These are phyloP conservation scores for Cladosporium velox DNA, from an alignment of 2,329 filamentous ascomycete species.

Conservation along the genomic window DNA sequence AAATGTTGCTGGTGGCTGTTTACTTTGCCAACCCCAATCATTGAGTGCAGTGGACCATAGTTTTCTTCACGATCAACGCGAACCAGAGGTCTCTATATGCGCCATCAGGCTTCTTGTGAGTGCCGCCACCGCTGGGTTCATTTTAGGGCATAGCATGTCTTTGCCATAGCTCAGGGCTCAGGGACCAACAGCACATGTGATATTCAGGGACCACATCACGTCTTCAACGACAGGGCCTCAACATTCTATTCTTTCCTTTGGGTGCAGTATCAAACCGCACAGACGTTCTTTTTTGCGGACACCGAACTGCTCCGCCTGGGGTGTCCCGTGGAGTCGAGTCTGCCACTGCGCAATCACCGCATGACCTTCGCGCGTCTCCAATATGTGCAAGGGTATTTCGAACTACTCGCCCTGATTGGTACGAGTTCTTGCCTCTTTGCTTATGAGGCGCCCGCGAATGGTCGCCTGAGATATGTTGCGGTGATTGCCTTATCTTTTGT, in stretches of 20 bases:
- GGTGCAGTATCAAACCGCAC: not conserved
- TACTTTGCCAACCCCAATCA: not conserved
- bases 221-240: not conserved
- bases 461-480: not conserved
- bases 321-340: not conserved
- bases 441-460: not conserved
- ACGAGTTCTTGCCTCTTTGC: not conserved
- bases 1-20: not conserved
- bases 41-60: not conserved
- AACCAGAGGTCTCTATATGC: not conserved
- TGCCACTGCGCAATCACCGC: not conserved
- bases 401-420: not conserved
- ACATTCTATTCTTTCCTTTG: not conserved
- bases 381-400: not conserved
- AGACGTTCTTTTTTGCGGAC: not conserved
- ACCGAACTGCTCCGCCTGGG: not conserved
- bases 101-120: not conserved
- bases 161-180: not conserved
- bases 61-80: too few relatives aligned
- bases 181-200: not conserved
- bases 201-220: not conserved
- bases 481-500: not conserved
- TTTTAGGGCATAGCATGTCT: not conserved
- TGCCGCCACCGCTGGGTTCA: not conserved
- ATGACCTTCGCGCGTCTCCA: not conserved